Conservation (phyloP, 1,139 yeast species). For the Magnusiomyces fungicola region DNA sequence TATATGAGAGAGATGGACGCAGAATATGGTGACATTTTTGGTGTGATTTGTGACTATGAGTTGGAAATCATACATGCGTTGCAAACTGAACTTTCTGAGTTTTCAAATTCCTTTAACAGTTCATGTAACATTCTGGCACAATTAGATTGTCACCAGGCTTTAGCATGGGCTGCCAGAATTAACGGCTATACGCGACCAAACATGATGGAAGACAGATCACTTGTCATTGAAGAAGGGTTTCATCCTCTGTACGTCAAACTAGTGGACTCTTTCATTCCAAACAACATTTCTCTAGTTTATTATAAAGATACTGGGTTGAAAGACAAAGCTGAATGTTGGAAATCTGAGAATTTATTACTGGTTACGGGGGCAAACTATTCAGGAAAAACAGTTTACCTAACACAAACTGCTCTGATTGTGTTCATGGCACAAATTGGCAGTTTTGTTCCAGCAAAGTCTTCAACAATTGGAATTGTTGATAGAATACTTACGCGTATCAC, state of each 20-base stretch:
- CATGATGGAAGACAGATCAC: slow-evolving; percentile 26
- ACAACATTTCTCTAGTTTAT: slow-evolving; percentile 30
- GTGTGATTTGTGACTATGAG: slow-evolving; percentile 34
- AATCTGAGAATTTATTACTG: slow-evolving; percentile 22
- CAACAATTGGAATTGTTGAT: slow-evolving; percentile 40
- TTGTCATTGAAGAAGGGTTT: slow-evolving; percentile 31
- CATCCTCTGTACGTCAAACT: slow-evolving; percentile 40
- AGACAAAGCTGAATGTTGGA: slow-evolving; percentile 6
- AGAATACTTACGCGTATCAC: slow-evolving; percentile 38
- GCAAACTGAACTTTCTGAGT: slow-evolving; percentile 28
- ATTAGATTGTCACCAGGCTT: slow-evolving; percentile 35
- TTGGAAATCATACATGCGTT: slow-evolving; percentile 37
- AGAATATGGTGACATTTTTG: slow-evolving; percentile 39
- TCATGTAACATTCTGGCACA: slow-evolving; percentile 30
- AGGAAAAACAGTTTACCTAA: slow-evolving; percentile 43
- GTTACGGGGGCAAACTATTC: slow-evolving; percentile 49
- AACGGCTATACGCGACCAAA: slow-evolving; percentile 35
- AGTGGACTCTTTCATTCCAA: slow-evolving; percentile 35
- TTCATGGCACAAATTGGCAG: slow-evolving; percentile 45
- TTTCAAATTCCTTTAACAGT: slow-evolving; percentile 17
- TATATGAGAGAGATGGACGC: slow-evolving; percentile 33
- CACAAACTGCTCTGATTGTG: slow-evolving; percentile 40
- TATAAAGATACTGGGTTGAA: slow-evolving; percentile 17
- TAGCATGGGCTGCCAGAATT: slow-evolving; percentile 34
- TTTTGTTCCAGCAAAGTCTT: slow-evolving; percentile 41